Base-by-base conservation (phyloP, 352 stramenopile species). In the Phytophthora podocarpi region DNA sequence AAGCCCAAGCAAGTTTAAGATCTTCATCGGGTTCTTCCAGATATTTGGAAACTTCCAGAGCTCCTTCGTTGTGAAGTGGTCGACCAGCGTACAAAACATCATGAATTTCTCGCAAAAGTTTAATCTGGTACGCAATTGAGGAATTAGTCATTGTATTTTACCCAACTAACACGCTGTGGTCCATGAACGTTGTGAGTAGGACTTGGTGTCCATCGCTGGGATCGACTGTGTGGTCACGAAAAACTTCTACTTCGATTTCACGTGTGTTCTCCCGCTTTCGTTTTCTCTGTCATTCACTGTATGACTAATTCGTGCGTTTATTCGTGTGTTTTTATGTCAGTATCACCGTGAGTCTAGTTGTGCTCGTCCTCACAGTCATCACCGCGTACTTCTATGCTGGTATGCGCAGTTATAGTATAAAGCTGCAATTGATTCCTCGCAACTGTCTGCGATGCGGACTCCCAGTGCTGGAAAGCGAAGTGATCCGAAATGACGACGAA, bases 21-120 rank as follows among this genome's bases (percentile, higher is more conserved):
- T 92, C 20, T 82, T 92, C 46, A 64, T 92, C 15, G 83, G 83
- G 4, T 92, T 92, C 47, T 92, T 92, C 53, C 83, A 92, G 52
- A 90, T 92, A 26, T 92, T 92, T 65, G 81, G 80, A 52, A 90
- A 89, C 30, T 90, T 92, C 24, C 78, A 79, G 13, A 78, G 78
- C 21, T 73, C 78, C 12, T 92, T 90, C 32, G 68, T 81, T 23
- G 69, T 90, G 26, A 90, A 88, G 37, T 92, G 81, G 80, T 83
- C 81, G 0, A 32, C 61, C 4, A 52, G 74, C 6, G 64, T 92
- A 13, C 78, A 90, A 57, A 71, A 55, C 1, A 56, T 90, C 28
- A 92, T 90, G 83, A 63, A 72, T 27, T 35, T 87, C 16, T 86
- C 83, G 18, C 64, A 82, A n/a, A 74, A 90, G 51, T 89, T 92